Evolutionary conservation across 1,139 yeast genomes (phyloP).

Genomic region (Yamadazyma triangularis): DNA sequence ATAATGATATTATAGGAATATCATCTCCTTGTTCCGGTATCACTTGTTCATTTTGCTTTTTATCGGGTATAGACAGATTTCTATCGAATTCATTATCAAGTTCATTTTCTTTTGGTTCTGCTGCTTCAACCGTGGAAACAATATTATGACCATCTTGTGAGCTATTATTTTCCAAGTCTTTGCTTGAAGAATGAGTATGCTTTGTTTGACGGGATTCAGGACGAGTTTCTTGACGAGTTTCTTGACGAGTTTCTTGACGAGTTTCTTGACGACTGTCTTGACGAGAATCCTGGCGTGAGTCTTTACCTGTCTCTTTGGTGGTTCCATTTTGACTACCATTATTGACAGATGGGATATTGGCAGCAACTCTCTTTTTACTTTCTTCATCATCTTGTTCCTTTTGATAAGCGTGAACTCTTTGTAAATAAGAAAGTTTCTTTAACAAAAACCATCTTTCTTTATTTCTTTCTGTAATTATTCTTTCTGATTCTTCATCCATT

Average conservation of each 20-base stretch:
- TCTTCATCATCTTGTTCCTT: constrained; percentile 30
- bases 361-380: constrained; percentile 25
- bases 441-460: constrained; percentile 64
- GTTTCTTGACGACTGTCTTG: not conserved
- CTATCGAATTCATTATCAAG: constrained; percentile 5
- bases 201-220: not conserved
- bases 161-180: no score
- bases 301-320: constrained; percentile 1
- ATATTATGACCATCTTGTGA: constrained; percentile 4
- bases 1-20: constrained; percentile 45
- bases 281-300: not conserved
- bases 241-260: not conserved
- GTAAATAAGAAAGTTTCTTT: constrained; percentile 65
- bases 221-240: not conserved
- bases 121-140: constrained; percentile 6
- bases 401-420: constrained; percentile 50
- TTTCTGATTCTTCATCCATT: constrained; percentile 40
- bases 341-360: constrained; percentile 24
- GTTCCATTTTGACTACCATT: not conserved
- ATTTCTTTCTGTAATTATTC: constrained; percentile 40
- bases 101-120: constrained; percentile 2
- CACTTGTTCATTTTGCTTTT: constrained; percentile 4
- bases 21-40: constrained; percentile 19
- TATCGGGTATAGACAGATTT: not conserved
- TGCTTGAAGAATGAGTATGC: no score